Evolutionary conservation across 2,329 filamentous ascomycete species (phyloP).

Genomic region (Alternaria sp.): DNA sequence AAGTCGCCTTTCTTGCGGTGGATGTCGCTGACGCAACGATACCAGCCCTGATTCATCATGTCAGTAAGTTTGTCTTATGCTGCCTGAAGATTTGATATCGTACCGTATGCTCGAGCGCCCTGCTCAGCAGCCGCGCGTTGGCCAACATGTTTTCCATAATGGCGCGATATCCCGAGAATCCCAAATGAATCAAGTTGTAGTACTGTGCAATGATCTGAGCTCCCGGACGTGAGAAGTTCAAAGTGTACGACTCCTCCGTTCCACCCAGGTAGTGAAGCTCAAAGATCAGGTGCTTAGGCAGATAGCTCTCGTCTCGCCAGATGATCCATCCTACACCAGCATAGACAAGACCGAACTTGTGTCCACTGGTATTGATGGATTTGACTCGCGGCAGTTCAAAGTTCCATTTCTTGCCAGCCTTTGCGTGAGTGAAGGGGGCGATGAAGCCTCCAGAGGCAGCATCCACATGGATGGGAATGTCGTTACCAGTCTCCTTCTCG

Average conservation of each 20-base stretch:
- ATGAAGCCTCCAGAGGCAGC: slow-evolving; percentile 68
- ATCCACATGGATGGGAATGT: slow-evolving; percentile 74
- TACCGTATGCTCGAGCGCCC: slow-evolving; percentile 67
- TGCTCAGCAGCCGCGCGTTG: slow-evolving; percentile 70
- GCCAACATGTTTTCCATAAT: slow-evolving; percentile 71
- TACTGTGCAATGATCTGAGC: slow-evolving; percentile 76
- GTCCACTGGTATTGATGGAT: slow-evolving; percentile 71
- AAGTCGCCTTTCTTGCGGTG: slow-evolving; percentile 65
- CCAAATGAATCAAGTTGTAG: slow-evolving; percentile 76
- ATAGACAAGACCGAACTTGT: slow-evolving; percentile 71
- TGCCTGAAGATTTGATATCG: neutral
- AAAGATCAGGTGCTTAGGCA: slow-evolving; percentile 74
- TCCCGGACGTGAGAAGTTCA: slow-evolving; percentile 76
- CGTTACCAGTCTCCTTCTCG: slow-evolving; percentile 66
- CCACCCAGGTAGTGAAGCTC: slow-evolving; percentile 76
- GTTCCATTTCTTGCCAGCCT: slow-evolving; percentile 68
- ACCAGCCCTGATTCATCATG: slow-evolving; percentile 61
- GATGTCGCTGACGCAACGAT: slow-evolving; percentile 66
- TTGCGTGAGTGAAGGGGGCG: slow-evolving; percentile 66
- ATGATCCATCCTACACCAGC: slow-evolving; percentile 71
- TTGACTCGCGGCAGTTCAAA: slow-evolving; percentile 69
- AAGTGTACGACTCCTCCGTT: slow-evolving; percentile 73
- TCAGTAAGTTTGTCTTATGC: neutral
- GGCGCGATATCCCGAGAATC: slow-evolving; percentile 69
- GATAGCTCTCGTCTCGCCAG: slow-evolving; percentile 65